Conservation (phyloP, 129 eudicot genomes). For the Pseudognaphalium luteoalbum region DNA sequence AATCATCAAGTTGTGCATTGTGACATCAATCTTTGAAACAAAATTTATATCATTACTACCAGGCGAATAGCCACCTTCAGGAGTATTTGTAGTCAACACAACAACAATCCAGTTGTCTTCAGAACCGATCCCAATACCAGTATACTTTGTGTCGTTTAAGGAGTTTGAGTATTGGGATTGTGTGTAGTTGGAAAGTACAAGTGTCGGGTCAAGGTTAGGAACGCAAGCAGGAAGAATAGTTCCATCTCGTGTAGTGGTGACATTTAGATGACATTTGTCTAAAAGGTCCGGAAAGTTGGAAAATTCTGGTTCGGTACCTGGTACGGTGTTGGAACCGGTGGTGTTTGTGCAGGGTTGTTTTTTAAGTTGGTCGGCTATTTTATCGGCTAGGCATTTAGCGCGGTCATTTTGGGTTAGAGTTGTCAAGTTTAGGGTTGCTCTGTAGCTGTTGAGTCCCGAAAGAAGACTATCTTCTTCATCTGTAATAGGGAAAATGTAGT, state of each 20-base stretch:
- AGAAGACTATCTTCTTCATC: conserved; percentile 80
- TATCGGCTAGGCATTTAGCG: conserved; percentile 79
- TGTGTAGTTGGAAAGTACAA: conserved; percentile 77
- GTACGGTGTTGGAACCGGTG: conserved; percentile 71
- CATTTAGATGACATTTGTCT: conserved; percentile 63
- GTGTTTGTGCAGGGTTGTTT: conserved; percentile 74
- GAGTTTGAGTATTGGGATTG: conserved; percentile 57
- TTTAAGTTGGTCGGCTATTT: conserved; percentile 71
- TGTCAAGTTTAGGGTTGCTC: conserved; percentile 62
- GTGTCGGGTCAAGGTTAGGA: conserved; percentile 60
- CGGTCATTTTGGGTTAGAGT: conserved; percentile 56
- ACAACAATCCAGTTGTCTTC: conserved; percentile 80
- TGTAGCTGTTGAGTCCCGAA: conserved; percentile 72
- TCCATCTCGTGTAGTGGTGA: conserved; percentile 75
- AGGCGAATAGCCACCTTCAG: conserved; percentile 54
- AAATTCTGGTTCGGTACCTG: conserved; percentile 71
- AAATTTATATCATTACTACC: conserved; percentile 39
- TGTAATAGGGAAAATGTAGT: conserved; percentile 28
- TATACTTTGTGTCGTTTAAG: conserved; percentile 65
- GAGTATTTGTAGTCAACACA: conserved; percentile 66
- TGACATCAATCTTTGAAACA: conserved; percentile 27
- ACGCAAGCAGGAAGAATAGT: conserved; percentile 80
- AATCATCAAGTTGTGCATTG: conserved; percentile 17
- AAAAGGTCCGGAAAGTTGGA: conserved; percentile 49
- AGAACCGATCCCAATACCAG: conserved; percentile 74